Conservation (phyloP, 2,329 filamentous ascomycete species). For the Corynespora cassiicola region DNA sequence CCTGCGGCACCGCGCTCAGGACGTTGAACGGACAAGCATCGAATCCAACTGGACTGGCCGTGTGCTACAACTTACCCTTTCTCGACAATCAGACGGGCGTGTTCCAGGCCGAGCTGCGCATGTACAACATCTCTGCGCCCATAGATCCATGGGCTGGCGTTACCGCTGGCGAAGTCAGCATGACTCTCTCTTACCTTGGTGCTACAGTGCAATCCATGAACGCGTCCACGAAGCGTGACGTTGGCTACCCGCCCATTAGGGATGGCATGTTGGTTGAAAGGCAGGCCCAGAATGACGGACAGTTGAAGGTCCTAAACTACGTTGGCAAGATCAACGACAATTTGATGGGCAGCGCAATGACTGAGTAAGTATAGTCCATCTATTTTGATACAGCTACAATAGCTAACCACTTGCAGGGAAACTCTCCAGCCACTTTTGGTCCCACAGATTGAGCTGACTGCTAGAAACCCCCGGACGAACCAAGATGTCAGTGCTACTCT, state of each 20-base stretch:
- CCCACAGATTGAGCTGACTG: slow-evolving; percentile 71
- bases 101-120: slow-evolving; percentile 78
- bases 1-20: slow-evolving; percentile 66
- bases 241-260: slow-evolving; percentile 33
- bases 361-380: slow-evolving; percentile 59
- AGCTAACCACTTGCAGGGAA: slow-evolving; percentile 50
- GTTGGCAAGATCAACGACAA: slow-evolving; percentile 70
- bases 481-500: slow-evolving; percentile 67
- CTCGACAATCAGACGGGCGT: slow-evolving; percentile 71
- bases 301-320: slow-evolving; percentile 70
- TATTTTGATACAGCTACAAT: not conserved
- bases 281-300: slow-evolving; percentile 29
- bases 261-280: slow-evolving; percentile 36
- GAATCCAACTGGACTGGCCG: slow-evolving; percentile 78
- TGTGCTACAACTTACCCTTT: slow-evolving; percentile 82
- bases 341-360: slow-evolving; percentile 62
- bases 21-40: slow-evolving; percentile 62
- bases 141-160: slow-evolving; percentile 54
- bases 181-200: slow-evolving; percentile 50
- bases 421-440: slow-evolving; percentile 69
- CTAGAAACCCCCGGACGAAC: slow-evolving; percentile 55
- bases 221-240: slow-evolving; percentile 36
- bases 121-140: slow-evolving; percentile 73
- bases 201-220: slow-evolving; percentile 50
- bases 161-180: slow-evolving; percentile 45